Conservation (phyloP, 768 basidiomycete species). For the Lactarius evosmus region DNA sequence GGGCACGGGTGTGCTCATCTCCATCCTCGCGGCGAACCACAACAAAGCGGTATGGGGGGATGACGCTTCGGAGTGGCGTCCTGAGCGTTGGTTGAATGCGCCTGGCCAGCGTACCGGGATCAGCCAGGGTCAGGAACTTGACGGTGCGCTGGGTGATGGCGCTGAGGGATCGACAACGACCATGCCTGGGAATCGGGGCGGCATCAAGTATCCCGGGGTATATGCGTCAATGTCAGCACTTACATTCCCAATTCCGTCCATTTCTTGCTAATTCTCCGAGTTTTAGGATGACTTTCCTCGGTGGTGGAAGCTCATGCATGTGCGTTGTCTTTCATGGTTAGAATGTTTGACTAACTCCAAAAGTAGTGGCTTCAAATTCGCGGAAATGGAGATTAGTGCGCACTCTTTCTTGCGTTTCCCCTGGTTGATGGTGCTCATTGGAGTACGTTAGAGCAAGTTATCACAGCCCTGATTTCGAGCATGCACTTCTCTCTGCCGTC, state of each 20-base stretch:
- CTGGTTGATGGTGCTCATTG: background rate
- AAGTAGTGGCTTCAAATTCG: background rate
- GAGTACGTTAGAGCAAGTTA: conserved; percentile 36
- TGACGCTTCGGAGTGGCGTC: conserved; percentile 33
- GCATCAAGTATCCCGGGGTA: conserved; percentile 28
- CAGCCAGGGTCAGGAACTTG: background rate
- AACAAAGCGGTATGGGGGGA: conserved; percentile 32
- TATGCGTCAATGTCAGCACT: conserved; percentile 29
- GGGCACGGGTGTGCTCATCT: conserved; percentile 30
- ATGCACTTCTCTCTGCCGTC: conserved; percentile 38
- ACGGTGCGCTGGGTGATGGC: conserved; percentile 17
- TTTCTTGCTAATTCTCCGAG: background rate
- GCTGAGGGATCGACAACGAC: background rate
- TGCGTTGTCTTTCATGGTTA: background rate
- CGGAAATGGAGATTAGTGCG: background rate
- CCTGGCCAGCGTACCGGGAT: conserved; percentile 3
- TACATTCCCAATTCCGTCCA: background rate
- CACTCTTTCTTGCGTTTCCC: background rate
- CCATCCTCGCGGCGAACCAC: conserved; percentile 35
- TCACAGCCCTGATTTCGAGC: conserved; percentile 36
- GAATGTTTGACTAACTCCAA: background rate
- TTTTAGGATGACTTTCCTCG: background rate
- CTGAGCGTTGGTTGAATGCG: conserved; percentile 33
- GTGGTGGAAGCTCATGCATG: background rate
- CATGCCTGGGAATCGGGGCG: conserved; percentile 11